phyloP scores from a whole-genome alignment of 805 yeast genomes.

The Candida boleticola region DNA sequence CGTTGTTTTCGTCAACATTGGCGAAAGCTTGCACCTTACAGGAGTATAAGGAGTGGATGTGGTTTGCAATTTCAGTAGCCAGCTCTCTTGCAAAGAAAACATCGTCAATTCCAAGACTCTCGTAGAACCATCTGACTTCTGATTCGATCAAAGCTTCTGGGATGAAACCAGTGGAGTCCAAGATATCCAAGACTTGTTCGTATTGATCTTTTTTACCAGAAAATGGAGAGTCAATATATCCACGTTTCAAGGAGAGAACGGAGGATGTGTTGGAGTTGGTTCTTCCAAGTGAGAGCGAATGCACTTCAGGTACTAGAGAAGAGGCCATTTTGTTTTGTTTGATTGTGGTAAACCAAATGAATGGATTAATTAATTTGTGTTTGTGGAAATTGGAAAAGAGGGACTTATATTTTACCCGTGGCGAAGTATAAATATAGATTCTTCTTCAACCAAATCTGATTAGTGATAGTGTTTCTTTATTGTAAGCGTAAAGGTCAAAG shows the following conservation, averaged over 20 bases:
- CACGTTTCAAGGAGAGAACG: slow-evolving; percentile 39
- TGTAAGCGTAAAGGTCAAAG: too few relatives aligned
- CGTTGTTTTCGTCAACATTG: slow-evolving; percentile 38
- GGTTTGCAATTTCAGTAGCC: slow-evolving; percentile 74
- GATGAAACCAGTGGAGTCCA: slow-evolving; percentile 82
- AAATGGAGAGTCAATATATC: slow-evolving; percentile 74
- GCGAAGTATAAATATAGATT: too few relatives aligned
- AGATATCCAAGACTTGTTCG: slow-evolving; percentile 73
- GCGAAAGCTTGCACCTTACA: slow-evolving; percentile 90
- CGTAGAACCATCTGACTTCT: slow-evolving; percentile 89
- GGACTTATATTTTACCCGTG: too few relatives aligned
- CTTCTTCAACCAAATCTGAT: too few relatives aligned
- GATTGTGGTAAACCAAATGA: background rate
- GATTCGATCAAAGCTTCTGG: slow-evolving; percentile 83
- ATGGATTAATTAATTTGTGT: background rate
- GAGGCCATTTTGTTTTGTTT: too few relatives aligned
- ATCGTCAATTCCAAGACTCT: slow-evolving; percentile 84
- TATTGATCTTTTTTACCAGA: slow-evolving; percentile 79
- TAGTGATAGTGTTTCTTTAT: too few relatives aligned
- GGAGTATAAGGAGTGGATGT: slow-evolving; percentile 85
- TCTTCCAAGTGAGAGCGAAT: slow-evolving; percentile 22
- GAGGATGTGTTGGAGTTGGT: slow-evolving; percentile 30
- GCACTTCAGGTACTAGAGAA: slow-evolving; percentile 15
- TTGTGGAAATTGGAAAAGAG: background rate
- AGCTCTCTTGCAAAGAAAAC: slow-evolving; percentile 86